Conservation (phyloP, 2,329 filamentous ascomycete species). For the Epichloe amarillans region DNA sequence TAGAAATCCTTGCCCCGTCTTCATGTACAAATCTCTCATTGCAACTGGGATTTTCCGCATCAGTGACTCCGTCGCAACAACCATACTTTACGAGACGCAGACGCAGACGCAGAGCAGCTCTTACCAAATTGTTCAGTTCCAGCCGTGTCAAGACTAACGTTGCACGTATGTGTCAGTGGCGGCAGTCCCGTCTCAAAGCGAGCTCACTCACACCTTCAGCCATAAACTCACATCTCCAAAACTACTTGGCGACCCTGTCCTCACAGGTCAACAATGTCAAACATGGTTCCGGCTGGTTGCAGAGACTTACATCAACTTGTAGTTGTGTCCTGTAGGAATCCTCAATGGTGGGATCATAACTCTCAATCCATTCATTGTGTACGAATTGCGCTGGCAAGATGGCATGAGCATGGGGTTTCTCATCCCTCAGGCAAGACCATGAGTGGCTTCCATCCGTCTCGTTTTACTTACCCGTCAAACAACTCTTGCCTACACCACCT, state of each 20-base stretch:
- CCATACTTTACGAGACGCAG: neutral
- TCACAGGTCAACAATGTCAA: neutral
- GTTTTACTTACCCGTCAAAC: conserved; percentile 59
- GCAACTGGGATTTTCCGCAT: conserved; percentile 28
- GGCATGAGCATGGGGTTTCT: conserved; percentile 1
- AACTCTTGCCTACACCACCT: conserved; percentile 89
- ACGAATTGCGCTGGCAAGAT: conserved; percentile 65
- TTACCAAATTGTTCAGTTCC: conserved; percentile 87
- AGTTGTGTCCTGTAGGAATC: conserved; percentile 64
- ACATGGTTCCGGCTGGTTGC: neutral
- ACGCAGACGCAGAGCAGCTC: conserved; percentile 20
- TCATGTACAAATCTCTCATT: conserved; percentile 80
- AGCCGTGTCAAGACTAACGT: conserved; percentile 59
- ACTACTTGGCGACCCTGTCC: conserved; percentile 71
- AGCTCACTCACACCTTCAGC: conserved; percentile 7
- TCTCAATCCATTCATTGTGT: conserved; percentile 88
- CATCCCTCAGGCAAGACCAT: neutral
- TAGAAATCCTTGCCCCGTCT: conserved; percentile 81
- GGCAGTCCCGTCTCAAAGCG: neutral
- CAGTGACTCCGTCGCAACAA: neutral
- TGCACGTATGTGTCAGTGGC: conserved; percentile 11
- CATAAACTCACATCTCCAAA: conserved; percentile 66
- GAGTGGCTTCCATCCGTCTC: neutral
- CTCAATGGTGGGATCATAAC: conserved; percentile 68
- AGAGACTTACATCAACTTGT: conserved; percentile 64